Evolutionary conservation across 306 rosid species (phyloP).

Genomic region (Parietaria judaica): DNA sequence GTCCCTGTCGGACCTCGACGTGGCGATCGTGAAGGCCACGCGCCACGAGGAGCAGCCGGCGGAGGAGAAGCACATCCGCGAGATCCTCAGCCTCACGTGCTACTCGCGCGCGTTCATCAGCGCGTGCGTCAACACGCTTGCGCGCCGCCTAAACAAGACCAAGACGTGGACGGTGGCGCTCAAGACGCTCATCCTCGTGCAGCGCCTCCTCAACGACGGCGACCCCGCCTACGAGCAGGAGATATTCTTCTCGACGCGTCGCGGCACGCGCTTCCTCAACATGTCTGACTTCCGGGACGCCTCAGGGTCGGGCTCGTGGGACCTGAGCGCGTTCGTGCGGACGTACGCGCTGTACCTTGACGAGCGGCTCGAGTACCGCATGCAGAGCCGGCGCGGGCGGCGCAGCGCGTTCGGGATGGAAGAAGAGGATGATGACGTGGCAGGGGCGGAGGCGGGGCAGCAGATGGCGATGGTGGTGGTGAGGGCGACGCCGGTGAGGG

Average conservation of each 20-base stretch:
- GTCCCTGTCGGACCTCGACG: conserved; percentile 77
- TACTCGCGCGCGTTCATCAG: conserved; percentile 65
- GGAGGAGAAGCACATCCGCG: conserved; percentile 67
- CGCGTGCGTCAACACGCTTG: conserved; percentile 58
- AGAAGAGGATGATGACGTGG: conserved; percentile 16
- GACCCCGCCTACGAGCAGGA: conserved; percentile 98
- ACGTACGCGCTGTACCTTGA: conserved; percentile 73
- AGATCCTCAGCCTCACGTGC: conserved; percentile 80
- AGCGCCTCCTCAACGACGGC: conserved; percentile 63
- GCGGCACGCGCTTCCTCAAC: conserved; percentile 81
- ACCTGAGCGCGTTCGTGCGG: conserved; percentile 69
- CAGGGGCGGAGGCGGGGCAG: background rate
- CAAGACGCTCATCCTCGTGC: conserved; percentile 61
- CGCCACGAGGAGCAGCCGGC: conserved; percentile 77
- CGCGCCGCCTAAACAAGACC: conserved; percentile 78
- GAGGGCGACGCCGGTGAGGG: conserved; percentile 53
- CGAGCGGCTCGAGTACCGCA: conserved; percentile 74
- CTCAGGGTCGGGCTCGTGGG: conserved; percentile 51
- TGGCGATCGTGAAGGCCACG: conserved; percentile 89
- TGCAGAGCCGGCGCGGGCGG: conserved; percentile 78
- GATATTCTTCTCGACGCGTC: conserved; percentile 79
- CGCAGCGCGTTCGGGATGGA: conserved; percentile 42
- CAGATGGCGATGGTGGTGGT: conserved; percentile 2
- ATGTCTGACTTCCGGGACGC: conserved; percentile 75
- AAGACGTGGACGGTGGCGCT: conserved; percentile 72